Evolutionary conservation across 2,329 filamentous ascomycete species (phyloP).

Genomic region (Waltergamsia citrina): DNA sequence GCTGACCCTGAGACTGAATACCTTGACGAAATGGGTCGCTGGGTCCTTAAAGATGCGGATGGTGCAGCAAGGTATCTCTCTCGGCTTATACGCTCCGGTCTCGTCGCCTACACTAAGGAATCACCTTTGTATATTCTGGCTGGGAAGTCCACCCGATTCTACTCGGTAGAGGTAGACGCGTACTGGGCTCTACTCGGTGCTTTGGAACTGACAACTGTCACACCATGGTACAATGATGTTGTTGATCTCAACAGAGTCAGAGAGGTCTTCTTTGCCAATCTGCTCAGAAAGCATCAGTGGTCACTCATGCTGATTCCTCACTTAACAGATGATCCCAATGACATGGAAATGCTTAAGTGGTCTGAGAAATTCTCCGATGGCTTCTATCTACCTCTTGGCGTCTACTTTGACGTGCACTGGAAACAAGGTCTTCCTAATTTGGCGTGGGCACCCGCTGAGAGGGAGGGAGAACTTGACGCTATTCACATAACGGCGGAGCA

Average conservation of each 20-base stretch:
- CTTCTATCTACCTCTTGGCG: background rate
- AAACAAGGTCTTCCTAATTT: background rate
- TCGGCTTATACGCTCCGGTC: no score
- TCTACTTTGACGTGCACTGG: background rate
- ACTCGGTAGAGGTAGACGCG: no score
- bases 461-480: background rate
- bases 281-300: background rate
- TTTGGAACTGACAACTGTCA: no score
- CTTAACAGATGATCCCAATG: background rate
- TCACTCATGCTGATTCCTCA: background rate
- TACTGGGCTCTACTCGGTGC: no score
- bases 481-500: background rate
- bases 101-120: no score
- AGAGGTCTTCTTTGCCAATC: background rate
- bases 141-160: no score
- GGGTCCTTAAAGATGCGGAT: no score
- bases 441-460: background rate
- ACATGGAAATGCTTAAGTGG: background rate
- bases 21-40: no score
- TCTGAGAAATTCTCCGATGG: background rate
- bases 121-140: no score
- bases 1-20: no score
- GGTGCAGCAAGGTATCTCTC: no score
- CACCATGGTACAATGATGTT: no score
- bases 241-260: constrained; percentile 1